These are phyloP conservation scores for Ambrosiella beaveri DNA, from an alignment of 2,329 filamentous ascomycete genomes.

Conservation along the genomic window DNA sequence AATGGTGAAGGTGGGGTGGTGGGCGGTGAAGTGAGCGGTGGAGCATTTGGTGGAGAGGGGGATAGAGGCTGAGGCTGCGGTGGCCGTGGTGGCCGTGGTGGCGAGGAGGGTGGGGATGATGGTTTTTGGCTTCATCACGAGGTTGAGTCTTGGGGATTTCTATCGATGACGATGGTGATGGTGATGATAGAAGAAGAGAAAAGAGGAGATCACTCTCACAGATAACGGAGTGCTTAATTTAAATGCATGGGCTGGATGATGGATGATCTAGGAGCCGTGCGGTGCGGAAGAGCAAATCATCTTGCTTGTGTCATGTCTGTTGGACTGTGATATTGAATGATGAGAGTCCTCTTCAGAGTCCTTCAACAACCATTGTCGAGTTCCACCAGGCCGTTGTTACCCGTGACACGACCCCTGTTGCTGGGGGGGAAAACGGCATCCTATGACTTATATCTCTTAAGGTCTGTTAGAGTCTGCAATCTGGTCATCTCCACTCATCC, in stretches of 20 bases:
- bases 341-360: too few relatives aligned
- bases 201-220: neutral
- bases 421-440: too few relatives aligned
- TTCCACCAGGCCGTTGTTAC: too few relatives aligned
- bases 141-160: neutral
- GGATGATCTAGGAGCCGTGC: too few relatives aligned
- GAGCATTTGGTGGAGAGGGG: neutral
- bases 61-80: neutral
- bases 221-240: neutral
- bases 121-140: neutral
- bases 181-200: neutral
- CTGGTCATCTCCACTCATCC: too few relatives aligned
- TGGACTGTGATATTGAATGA: too few relatives aligned
- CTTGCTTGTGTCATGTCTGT: too few relatives aligned
- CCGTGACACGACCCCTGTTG: too few relatives aligned
- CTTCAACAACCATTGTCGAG: too few relatives aligned
- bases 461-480: too few relatives aligned
- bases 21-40: neutral
- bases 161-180: neutral
- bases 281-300: too few relatives aligned
- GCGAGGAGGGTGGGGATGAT: neutral
- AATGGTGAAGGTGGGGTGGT: neutral
- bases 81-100: neutral
- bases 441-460: too few relatives aligned
- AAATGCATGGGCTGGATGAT: neutral